A percentile compares a stretch with the other conserved stretches of the same genome.
phyloP scores from a whole-genome alignment of 768 basidiomycete species.

The Boletus rubroflammeus region DNA sequence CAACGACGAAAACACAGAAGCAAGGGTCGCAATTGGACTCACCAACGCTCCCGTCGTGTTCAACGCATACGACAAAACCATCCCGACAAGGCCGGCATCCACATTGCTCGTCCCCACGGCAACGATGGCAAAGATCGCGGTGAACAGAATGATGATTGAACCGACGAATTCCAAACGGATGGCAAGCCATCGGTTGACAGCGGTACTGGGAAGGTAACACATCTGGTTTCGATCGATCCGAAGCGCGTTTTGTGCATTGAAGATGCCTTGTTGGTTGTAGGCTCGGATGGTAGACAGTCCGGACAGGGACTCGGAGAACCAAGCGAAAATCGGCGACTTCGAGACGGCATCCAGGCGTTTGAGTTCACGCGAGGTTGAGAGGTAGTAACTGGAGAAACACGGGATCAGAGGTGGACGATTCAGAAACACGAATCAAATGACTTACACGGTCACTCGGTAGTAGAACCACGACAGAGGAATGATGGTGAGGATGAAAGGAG shows the following conservation, averaged over 20 bases:
- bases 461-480: constrained; percentile 81
- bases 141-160: constrained; percentile 70
- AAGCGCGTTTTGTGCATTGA: constrained; percentile 63
- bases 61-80: constrained; percentile 81
- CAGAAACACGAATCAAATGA: background rate
- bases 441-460: constrained; percentile 72
- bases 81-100: constrained; percentile 83
- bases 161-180: constrained; percentile 84
- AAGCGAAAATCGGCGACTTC: constrained; percentile 87
- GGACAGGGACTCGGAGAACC: constrained; percentile 74
- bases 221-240: constrained; percentile 86
- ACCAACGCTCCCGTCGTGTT: constrained; percentile 82
- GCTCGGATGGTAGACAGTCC: constrained; percentile 84
- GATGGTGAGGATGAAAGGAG: constrained; percentile 73
- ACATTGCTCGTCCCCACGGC: constrained; percentile 75
- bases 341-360: constrained; percentile 88
- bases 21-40: constrained; percentile 19
- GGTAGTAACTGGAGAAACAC: constrained; percentile 62
- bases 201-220: constrained; percentile 66
- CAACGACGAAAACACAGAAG: background rate
- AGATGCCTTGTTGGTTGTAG: constrained; percentile 66
- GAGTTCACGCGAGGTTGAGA: constrained; percentile 81
- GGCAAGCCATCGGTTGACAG: constrained; percentile 81
- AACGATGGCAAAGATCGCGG: constrained; percentile 60
- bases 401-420: background rate